These are phyloP conservation scores for Exophiala sp. DNA, from an alignment of 2,329 filamentous ascomycete genomes.

Conservation along the genomic window DNA sequence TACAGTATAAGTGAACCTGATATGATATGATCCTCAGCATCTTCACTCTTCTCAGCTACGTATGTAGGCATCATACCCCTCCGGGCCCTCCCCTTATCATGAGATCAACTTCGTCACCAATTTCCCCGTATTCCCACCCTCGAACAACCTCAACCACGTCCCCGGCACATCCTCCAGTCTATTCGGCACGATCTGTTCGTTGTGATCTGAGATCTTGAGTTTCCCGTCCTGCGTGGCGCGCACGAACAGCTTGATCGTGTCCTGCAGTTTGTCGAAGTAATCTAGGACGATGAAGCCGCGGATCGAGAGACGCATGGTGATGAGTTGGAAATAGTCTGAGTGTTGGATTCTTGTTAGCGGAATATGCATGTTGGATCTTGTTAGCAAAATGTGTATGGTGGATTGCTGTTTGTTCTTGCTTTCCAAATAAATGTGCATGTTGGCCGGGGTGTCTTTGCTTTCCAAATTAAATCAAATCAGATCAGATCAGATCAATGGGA, in stretches of 20 bases:
- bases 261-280: constrained; percentile 56
- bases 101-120: constrained; percentile 25
- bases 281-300: constrained; percentile 39
- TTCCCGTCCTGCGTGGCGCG: constrained; percentile 61
- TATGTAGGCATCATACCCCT: too few species aligned
- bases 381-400: too few species aligned
- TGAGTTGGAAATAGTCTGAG: constrained; percentile 46
- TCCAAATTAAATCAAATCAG: too few species aligned
- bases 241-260: constrained; percentile 59
- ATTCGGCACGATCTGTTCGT: constrained; percentile 53
- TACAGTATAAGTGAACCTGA: too few species aligned
- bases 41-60: too few species aligned
- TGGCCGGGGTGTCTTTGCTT: too few species aligned
- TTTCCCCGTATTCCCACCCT: constrained; percentile 66
- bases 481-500: too few species aligned
- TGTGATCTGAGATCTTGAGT: constrained; percentile 51
- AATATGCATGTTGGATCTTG: neutral
- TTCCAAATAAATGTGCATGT: too few species aligned
- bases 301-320: constrained; percentile 36
- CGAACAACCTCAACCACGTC: constrained; percentile 52
- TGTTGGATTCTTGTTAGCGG: too few species aligned
- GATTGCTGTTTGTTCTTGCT: too few species aligned
- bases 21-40: too few species aligned
- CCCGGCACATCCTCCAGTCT: constrained; percentile 46
- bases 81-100: too few species aligned